Percentiles rank a stretch among this genome's conserved stretches.
Conservation (phyloP, 192 early-diverging fungal genomes). For the Dissophora ornata region DNA sequence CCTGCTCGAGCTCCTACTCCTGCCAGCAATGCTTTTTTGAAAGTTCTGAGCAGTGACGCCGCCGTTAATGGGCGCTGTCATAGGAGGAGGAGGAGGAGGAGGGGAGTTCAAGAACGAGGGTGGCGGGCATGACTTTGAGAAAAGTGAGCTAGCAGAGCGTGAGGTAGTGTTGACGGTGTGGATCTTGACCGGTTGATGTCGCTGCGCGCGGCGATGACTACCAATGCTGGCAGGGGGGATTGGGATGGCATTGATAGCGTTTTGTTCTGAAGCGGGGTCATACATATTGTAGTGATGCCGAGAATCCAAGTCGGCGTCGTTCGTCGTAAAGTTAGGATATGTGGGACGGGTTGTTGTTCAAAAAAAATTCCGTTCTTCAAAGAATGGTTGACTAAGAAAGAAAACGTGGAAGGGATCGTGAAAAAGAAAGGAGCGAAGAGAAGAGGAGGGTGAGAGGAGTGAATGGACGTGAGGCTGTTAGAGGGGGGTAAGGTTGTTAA, state of each 20-base stretch:
- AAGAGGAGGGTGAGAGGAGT: not conserved
- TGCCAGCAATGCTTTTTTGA: constrained; percentile 1
- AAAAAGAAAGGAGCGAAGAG: not conserved
- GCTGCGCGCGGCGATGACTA: not conserved
- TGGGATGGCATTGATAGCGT: not conserved
- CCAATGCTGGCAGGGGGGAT: no score
- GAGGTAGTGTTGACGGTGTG: constrained; percentile 23
- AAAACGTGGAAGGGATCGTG: no score
- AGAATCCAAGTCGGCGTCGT: not conserved
- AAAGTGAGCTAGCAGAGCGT: not conserved
- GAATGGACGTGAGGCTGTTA: not conserved
- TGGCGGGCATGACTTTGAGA: not conserved
- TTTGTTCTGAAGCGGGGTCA: not conserved
- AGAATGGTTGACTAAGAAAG: not conserved
- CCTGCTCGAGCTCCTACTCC: constrained; percentile 18
- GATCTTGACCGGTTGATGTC: constrained; percentile 29
- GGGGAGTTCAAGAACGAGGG: constrained; percentile 2
- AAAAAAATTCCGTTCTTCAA: no score
- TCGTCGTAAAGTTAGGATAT: no score
- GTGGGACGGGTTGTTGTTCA: no score
- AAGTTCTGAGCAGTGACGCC: no score
- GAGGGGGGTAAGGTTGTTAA: not conserved
- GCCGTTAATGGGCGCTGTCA: no score
- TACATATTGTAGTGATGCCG: not conserved
- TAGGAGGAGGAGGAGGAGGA: no score